A percentile compares a stretch with the other conserved stretches of the same genome.
Evolutionary conservation across 1,139 yeast species (phyloP).

Genomic region (Sugiyamaella pinicola): DNA sequence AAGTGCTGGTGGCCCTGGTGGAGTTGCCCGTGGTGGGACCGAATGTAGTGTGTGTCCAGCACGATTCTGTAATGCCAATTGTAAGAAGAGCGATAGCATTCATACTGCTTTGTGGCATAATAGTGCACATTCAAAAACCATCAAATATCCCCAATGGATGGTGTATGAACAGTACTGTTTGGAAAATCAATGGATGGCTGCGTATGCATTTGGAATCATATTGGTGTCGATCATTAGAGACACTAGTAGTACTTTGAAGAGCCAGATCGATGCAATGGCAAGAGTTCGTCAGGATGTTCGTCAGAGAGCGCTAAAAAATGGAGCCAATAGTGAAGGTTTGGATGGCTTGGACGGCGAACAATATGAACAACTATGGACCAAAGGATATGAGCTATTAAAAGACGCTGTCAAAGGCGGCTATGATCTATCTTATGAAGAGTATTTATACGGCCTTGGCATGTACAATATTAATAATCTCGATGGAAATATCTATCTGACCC

Average conservation of each 20-base stretch:
- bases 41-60: conserved; percentile 34
- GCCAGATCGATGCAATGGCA: conserved; percentile 65
- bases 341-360: conserved; percentile 57
- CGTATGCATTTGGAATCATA: conserved; percentile 64
- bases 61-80: conserved; percentile 34
- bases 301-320: conserved; percentile 60
- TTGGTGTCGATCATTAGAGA: conserved; percentile 55
- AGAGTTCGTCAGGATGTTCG: conserved; percentile 68
- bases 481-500: conserved; percentile 60
- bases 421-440: conserved; percentile 55
- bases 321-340: conserved; percentile 55
- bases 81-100: conserved; percentile 51
- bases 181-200: conserved; percentile 68
- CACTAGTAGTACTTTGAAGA: conserved; percentile 44
- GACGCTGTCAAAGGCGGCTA: conserved; percentile 43
- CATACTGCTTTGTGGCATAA: conserved; percentile 66
- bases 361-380: conserved; percentile 62
- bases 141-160: conserved; percentile 53
- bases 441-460: conserved; percentile 64
- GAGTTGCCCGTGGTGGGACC: conserved; percentile 29
- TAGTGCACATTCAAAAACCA: conserved; percentile 41
- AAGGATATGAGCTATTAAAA: conserved; percentile 55
- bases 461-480: conserved; percentile 74
- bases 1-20: conserved; percentile 24
- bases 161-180: conserved; percentile 63